phyloP scores from a whole-genome alignment of 1,139 yeast species.

The Kodamaea anthophila region DNA sequence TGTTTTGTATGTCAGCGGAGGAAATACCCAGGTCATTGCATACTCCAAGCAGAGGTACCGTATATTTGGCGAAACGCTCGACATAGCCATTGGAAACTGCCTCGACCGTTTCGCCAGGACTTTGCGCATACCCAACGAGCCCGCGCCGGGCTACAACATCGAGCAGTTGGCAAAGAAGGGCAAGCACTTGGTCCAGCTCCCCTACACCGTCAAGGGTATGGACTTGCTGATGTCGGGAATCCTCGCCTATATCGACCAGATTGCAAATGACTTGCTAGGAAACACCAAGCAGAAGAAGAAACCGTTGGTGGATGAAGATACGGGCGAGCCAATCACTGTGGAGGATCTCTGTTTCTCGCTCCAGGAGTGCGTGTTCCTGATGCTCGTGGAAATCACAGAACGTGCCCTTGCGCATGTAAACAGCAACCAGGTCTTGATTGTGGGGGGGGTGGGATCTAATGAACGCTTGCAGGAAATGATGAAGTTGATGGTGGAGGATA shows the following conservation, averaged over 20 bases:
- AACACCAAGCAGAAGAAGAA: constrained; percentile 36
- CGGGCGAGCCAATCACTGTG: constrained; percentile 56
- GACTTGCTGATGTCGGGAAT: constrained; percentile 96
- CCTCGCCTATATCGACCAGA: constrained; percentile 70
- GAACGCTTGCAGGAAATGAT: constrained; percentile 91
- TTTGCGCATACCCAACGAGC: constrained; percentile 79
- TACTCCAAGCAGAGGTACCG: constrained; percentile 89
- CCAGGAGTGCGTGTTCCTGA: constrained; percentile 88
- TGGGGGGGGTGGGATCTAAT: constrained; percentile 97
- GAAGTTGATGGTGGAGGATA: constrained; percentile 84
- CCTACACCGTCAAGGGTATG: constrained; percentile 98
- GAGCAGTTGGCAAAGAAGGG: constrained; percentile 87
- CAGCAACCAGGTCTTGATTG: constrained; percentile 82
- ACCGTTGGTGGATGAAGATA: constrained; percentile 41
- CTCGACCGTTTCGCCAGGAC: constrained; percentile 93
- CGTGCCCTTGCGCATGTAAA: constrained; percentile 98
- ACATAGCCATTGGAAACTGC: constrained; percentile 96
- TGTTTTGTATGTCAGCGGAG: constrained; percentile 94
- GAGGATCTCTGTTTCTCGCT: constrained; percentile 90
- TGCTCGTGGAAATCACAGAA: constrained; percentile 97
- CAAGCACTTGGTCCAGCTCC: constrained; percentile 64
- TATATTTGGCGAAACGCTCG: constrained; percentile 94
- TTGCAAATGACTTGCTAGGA: constrained; percentile 65
- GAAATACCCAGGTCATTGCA: constrained; percentile 97
- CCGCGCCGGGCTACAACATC: constrained; percentile 96